Base-by-base conservation (phyloP, 2,329 filamentous ascomycete species). In the Fusarium oxysporum region DNA sequence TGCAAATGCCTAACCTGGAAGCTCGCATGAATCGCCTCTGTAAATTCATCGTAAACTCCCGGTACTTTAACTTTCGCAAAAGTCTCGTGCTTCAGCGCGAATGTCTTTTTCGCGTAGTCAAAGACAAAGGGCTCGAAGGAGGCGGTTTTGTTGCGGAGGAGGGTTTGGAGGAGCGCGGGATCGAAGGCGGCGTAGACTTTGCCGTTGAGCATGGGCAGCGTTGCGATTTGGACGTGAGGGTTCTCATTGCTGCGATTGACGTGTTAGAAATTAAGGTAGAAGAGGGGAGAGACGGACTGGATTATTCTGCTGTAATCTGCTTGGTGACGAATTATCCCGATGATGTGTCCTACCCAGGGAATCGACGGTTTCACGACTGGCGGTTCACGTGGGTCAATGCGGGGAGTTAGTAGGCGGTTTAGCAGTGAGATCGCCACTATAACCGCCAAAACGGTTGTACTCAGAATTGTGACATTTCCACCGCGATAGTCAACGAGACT, bases 131-230 rank as follows among this genome's bases (percentile, higher is more conserved):
- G 81, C 40, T 84, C 82, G 71, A 87, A 86, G 1, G 80, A 81
- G 28, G 87, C 76, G 28, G 80, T 79, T 43, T 83, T 82, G 25
- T 78, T 79, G 28, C 83, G 82, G 38, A 85, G 80, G 17, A 83
- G 80, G 11, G 80, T 74, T 30, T 81, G 79, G 21, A 83, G 78
- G 8, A 87, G 72, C 2, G 74, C 56, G 4, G 86, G 82, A 9
- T 81, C 80, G 47, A 79, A 83, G 28, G 86, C 81, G n/a, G 83
- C 72, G 73, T 88, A 88, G 28, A 85, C 76, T 58, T 84, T 84
- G 41, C 80, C 76, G 53, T 78, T 81, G 32, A 85, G 77, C 76
- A 87, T 83, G 16, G 82, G 83, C 8, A 88, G 75, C 1, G 86
- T 86, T 56, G 81, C 84, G 61, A 85, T 83, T 6, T 75, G 77